Conservation (phyloP, 1,284 basidiomycete species). For the Rhodotorula sp. region DNA sequence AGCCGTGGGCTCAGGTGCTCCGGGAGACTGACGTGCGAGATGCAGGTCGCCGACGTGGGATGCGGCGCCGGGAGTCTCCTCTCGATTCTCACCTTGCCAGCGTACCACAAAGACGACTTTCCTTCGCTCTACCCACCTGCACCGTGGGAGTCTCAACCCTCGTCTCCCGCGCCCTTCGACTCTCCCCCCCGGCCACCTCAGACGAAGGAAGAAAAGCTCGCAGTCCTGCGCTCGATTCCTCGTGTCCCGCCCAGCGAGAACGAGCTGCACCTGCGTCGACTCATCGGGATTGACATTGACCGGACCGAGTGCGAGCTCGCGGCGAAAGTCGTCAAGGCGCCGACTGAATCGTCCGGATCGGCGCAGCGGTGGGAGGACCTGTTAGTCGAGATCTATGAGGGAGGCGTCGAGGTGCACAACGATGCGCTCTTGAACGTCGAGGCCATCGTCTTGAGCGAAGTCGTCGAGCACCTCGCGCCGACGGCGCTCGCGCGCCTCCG, state of each 20-base stretch:
- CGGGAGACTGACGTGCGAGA: background rate
- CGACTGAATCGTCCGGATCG: background rate
- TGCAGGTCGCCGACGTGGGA: slow-evolving; percentile 72
- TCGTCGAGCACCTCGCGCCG: slow-evolving; percentile 78
- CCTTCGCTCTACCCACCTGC: slow-evolving; percentile 16
- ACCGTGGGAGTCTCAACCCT: background rate
- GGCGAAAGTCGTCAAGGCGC: slow-evolving; percentile 43
- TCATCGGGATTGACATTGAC: slow-evolving; percentile 70
- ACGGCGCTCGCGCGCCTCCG: slow-evolving; percentile 71
- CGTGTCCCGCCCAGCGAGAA: background rate
- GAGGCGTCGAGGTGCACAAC: slow-evolving; percentile 74
- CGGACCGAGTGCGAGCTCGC: slow-evolving; percentile 58
- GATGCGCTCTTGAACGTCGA: slow-evolving; percentile 68
- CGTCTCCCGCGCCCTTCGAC: background rate
- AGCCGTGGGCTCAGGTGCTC: background rate
- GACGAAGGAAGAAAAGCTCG: slow-evolving; percentile 1
- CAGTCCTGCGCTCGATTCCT: slow-evolving; percentile 15
- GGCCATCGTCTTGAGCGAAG: slow-evolving; percentile 78
- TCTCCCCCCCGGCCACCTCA: background rate
- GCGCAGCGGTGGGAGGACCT: slow-evolving; percentile 67
- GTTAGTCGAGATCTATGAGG: slow-evolving; percentile 72
- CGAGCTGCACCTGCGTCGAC: slow-evolving; percentile 59
- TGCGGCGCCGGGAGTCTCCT: slow-evolving; percentile 75
- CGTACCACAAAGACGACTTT: slow-evolving; percentile 59
- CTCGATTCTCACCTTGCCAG: slow-evolving; percentile 64